Evolutionary conservation across 306 rosid genomes (phyloP).

Genomic region (Glycine soja): DNA sequence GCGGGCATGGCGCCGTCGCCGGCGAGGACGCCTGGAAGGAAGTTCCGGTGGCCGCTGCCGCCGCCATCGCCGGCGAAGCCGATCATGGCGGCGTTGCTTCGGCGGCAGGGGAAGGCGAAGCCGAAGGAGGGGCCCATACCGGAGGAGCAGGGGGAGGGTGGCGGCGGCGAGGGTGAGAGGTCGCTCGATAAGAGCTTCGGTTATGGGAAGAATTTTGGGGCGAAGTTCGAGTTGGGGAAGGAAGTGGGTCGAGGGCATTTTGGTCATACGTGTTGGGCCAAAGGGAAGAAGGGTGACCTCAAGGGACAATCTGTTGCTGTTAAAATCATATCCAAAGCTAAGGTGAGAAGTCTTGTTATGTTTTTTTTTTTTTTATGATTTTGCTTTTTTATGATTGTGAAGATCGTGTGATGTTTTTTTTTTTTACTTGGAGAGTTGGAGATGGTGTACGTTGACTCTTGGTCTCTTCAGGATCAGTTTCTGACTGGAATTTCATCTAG

Average conservation of each 20-base stretch:
- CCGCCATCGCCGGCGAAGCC: slow-evolving; percentile 99
- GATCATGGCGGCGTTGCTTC: slow-evolving; percentile 75
- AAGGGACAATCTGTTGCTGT: slow-evolving; percentile 91
- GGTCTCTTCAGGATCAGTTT: slow-evolving; percentile 44
- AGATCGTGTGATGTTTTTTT: slow-evolving; percentile 25
- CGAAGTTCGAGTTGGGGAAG: slow-evolving; percentile 83
- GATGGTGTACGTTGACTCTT: slow-evolving; percentile 45
- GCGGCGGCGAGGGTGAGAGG: slow-evolving; percentile 62
- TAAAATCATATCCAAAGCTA: slow-evolving; percentile 90
- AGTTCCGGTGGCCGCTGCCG: slow-evolving; percentile 91
- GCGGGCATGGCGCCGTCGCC: slow-evolving; percentile 91
- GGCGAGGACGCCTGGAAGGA: slow-evolving; percentile 80
- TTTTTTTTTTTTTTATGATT: not conserved
- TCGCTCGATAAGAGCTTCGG: slow-evolving; percentile 90
- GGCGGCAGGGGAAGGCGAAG: slow-evolving; percentile 69
- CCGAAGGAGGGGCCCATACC: slow-evolving; percentile 84
- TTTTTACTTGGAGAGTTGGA: slow-evolving; percentile 33
- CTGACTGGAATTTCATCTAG: slow-evolving; percentile 14
- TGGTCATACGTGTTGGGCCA: slow-evolving; percentile 95
- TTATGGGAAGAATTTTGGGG: slow-evolving; percentile 80
- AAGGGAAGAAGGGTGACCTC: slow-evolving; percentile 85
- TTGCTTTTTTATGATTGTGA: slow-evolving; percentile 25
- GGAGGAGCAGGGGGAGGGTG: slow-evolving; percentile 75
- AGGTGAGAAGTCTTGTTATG: slow-evolving; percentile 54
- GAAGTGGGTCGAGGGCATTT: slow-evolving; percentile 99